These are phyloP conservation scores for Collybiopsis luxurians DNA, from an alignment of 768 basidiomycete genomes.

Conservation along the genomic window DNA sequence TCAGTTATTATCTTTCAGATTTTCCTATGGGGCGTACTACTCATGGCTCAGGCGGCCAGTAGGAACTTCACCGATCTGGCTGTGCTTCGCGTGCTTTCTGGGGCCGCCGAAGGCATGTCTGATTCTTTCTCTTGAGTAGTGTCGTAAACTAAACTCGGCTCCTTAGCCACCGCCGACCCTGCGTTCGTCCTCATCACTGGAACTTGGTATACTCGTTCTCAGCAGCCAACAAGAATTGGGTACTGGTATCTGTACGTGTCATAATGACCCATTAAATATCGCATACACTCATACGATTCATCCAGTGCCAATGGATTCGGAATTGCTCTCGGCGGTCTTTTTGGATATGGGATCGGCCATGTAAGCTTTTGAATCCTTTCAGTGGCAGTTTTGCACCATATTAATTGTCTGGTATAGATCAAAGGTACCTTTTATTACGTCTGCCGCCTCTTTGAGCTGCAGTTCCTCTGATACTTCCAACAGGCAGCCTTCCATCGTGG, in stretches of 20 bases:
- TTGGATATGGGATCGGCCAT: slow-evolving; percentile 28
- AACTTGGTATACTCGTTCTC: slow-evolving; percentile 33
- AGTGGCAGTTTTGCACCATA: neutral
- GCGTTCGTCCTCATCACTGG: slow-evolving; percentile 32
- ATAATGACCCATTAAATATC: too few relatives aligned
- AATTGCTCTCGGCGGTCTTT: slow-evolving; percentile 34
- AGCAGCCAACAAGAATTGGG: slow-evolving; percentile 35
- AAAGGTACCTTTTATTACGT: too few relatives aligned
- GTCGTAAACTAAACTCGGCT: too few relatives aligned
- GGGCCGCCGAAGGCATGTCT: slow-evolving; percentile 35
- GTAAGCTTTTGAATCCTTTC: neutral
- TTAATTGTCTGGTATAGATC: neutral
- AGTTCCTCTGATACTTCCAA: neutral
- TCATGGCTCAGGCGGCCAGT: slow-evolving; percentile 39
- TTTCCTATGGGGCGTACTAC: slow-evolving; percentile 30
- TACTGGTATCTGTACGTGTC: slow-evolving; percentile 31
- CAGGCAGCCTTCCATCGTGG: slow-evolving; percentile 8
- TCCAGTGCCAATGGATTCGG: slow-evolving; percentile 37
- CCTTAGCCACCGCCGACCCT: slow-evolving; percentile 22
- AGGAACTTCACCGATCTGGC: slow-evolving; percentile 34
- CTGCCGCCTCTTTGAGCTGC: too few relatives aligned
- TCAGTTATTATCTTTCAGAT: too few relatives aligned
- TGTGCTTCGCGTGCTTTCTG: slow-evolving; percentile 34
- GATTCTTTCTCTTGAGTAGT: too few relatives aligned
- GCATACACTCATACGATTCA: too few relatives aligned